Evolutionary conservation across 2,329 filamentous ascomycete species (phyloP).

Genomic region (Aureobasidium lini): DNA sequence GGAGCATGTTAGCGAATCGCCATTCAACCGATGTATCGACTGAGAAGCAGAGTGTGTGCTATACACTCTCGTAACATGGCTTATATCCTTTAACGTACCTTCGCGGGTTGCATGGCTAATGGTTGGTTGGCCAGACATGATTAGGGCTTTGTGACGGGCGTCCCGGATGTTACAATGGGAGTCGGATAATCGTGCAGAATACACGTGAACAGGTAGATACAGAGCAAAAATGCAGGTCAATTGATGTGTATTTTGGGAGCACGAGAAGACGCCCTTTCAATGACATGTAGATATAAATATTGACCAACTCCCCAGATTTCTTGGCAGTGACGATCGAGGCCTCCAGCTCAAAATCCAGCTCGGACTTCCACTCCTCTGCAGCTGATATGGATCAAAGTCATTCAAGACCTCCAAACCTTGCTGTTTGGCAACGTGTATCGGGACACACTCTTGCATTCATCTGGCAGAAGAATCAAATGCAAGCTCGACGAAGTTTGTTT

Average conservation of each 20-base stretch:
- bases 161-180: background rate
- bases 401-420: too few relatives aligned
- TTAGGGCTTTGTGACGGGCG: background rate
- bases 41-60: background rate
- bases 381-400: too few relatives aligned
- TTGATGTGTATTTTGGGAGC: background rate
- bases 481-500: too few relatives aligned
- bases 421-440: too few relatives aligned
- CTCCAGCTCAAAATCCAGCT: too few relatives aligned
- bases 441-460: too few relatives aligned
- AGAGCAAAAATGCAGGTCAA: background rate
- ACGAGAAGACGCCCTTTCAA: background rate
- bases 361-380: too few relatives aligned
- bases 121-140: slow-evolving; percentile 20
- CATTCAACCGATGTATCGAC: too few relatives aligned
- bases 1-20: background rate
- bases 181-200: background rate
- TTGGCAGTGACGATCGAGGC: background rate
- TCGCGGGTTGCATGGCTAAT: slow-evolving; percentile 54
- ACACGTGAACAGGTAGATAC: background rate
- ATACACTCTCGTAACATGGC: background rate
- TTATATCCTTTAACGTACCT: slow-evolving; percentile 37
- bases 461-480: too few relatives aligned
- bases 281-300: background rate
- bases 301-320: background rate